Evolutionary conservation across 2,329 filamentous ascomycete genomes (phyloP).

Genomic region (Fusarium sp.): DNA sequence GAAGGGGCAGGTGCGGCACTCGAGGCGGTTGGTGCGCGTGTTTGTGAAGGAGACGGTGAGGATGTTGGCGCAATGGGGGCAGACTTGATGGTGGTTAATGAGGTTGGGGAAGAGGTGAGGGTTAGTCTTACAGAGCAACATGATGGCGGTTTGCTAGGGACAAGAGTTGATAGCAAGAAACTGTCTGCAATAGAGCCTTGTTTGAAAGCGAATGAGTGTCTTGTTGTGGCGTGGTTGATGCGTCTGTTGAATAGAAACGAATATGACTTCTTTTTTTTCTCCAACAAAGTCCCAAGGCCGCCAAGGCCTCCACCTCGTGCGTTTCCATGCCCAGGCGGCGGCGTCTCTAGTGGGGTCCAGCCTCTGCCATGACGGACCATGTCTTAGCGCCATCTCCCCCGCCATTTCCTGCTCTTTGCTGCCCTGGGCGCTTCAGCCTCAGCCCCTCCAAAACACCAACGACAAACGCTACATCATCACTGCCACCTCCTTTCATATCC

Average conservation of each 20-base stretch:
- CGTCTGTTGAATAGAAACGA: not conserved
- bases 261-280: constrained; percentile 15
- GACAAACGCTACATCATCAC: constrained; percentile 15
- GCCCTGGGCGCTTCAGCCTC: constrained; percentile 22
- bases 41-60: constrained; percentile 76
- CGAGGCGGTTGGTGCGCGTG: constrained; percentile 80
- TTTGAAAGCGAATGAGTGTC: not conserved
- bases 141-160: constrained; percentile 49
- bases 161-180: not conserved
- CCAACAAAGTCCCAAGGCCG: not conserved
- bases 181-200: not conserved
- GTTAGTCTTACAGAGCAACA: constrained; percentile 72
- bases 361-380: constrained; percentile 6
- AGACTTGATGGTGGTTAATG: constrained; percentile 66
- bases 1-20: constrained; percentile 96
- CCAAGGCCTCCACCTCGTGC: constrained; percentile 2
- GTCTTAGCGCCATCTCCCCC: constrained; percentile 31
- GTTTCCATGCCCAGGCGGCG: not conserved
- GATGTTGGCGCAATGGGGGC: constrained; percentile 85
- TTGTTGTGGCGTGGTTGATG: not conserved
- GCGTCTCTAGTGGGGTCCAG: constrained; percentile 28
- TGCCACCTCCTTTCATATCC: constrained; percentile 27
- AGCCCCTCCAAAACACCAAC: constrained; percentile 36
- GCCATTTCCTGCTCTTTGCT: constrained; percentile 22
- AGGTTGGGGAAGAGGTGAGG: constrained; percentile 27